Base-by-base conservation (phyloP, 352 stramenopile genomes). In the Phytophthora tentaculata region DNA sequence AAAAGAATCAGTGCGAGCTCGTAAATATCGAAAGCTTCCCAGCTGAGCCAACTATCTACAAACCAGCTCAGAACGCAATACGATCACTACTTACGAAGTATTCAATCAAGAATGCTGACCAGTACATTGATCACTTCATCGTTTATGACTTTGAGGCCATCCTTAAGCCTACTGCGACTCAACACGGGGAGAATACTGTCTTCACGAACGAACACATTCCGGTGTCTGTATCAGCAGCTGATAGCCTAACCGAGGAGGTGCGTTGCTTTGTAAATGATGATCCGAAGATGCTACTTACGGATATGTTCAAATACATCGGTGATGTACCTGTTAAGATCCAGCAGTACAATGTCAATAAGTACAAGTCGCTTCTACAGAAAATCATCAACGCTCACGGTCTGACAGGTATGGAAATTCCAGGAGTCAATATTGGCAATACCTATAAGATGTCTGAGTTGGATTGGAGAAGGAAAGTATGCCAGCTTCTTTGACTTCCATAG, bases 341-440 rank as follows among this genome's bases (percentile, higher is more conserved):
- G 8, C 39, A 45, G 39, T 45, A 45, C 39, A 45, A 45, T 45
- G 39, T 45, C 39, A 9, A 45, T 45, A n/a, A 45, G 39, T 45
- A 45, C 16, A 45, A 45, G 17, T 45, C 39, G 39, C 39, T 45
- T 45, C 16, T 45, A 9, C 39, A 45, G 17, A 45, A 45, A 45
- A 45, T 19, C 39, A 45, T 45, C 39, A 45, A 22, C 8, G 39
- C 39, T 9, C 39, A 45, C 16, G 39, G 39, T 45, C 39, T 45
- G 39, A 45, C 39, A 45, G 39, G 39, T 45, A 45, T 45, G 39
- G 39, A 45, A 45, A 22, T 45, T 22, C 39, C 39, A 45, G 39
- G 39, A 4, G 39, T 22, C 16, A 45, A 20, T 45, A 3, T 22
- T 45, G 39, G 16, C 22, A 45, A 45, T 3, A 45, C 3, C 3